Conservation (phyloP, 2,329 filamentous ascomycete genomes). For the Biscogniauxia marginata region DNA sequence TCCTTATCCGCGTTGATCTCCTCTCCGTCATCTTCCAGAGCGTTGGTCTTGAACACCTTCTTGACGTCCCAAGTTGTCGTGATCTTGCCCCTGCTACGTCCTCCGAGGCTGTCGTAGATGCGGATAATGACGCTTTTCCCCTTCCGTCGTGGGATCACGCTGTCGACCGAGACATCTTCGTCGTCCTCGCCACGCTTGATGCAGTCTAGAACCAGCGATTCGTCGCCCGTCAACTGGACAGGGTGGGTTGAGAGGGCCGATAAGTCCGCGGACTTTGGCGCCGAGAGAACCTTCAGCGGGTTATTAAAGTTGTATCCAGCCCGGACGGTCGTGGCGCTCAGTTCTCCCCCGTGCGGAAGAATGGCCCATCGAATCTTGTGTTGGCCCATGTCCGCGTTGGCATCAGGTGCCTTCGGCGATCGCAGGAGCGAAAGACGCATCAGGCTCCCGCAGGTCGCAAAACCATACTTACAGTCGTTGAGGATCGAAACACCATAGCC, state of each 20-base stretch:
- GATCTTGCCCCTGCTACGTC: constrained; percentile 71
- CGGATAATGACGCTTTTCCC: constrained; percentile 80
- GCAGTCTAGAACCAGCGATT: constrained; percentile 77
- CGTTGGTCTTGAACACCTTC: constrained; percentile 78
- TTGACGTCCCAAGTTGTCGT: constrained; percentile 67
- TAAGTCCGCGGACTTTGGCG: constrained; percentile 32
- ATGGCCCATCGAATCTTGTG: constrained; percentile 90
- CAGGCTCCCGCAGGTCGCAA: constrained; percentile 81
- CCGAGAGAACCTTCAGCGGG: constrained; percentile 60
- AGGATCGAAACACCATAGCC: constrained; percentile 89
- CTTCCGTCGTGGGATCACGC: constrained; percentile 61
- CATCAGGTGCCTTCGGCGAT: constrained; percentile 89
- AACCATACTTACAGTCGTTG: constrained; percentile 95
- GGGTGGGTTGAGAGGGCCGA: constrained; percentile 37
- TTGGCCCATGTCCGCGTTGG: constrained; percentile 87
- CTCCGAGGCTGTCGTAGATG: constrained; percentile 86
- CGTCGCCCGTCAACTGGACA: constrained; percentile 65
- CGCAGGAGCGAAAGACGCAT: constrained; percentile 89
- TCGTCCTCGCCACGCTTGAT: constrained; percentile 94
- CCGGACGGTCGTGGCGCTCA: constrained; percentile 72
- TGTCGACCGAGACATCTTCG: constrained; percentile 64
- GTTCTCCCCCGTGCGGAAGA: constrained; percentile 73
- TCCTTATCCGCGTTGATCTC: constrained; percentile 52
- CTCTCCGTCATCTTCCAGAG: constrained; percentile 83
- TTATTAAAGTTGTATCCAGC: constrained; percentile 91